These are phyloP conservation scores for Rhodotorula sp. DNA, from an alignment of 1,284 basidiomycete genomes.

Conservation along the genomic window DNA sequence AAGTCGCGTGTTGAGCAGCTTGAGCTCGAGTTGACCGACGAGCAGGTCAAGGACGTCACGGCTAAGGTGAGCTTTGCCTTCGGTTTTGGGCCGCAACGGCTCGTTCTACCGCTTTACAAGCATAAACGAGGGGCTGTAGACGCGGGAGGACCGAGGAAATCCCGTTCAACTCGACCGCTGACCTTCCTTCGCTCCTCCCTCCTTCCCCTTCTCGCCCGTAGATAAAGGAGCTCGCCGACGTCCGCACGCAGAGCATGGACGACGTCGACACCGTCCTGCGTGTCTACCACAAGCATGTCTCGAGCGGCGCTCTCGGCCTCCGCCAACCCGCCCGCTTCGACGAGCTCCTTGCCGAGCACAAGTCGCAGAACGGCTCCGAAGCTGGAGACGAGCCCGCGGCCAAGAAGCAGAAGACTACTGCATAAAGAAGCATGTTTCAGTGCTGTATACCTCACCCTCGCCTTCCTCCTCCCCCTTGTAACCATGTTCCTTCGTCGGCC, in stretches of 20 bases:
- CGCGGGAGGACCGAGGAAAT: too few species aligned
- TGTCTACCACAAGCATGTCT: constrained; percentile 57
- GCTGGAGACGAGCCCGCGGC: constrained; percentile 36
- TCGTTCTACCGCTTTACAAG: background rate
- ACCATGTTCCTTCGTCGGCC: background rate
- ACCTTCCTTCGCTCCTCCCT: background rate
- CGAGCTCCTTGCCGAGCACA: constrained; percentile 41
- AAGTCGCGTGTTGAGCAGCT: constrained; percentile 91
- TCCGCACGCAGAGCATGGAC: constrained; percentile 97
- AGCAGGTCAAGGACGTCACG: constrained; percentile 88
- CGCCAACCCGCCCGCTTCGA: constrained; percentile 41
- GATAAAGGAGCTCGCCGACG: constrained; percentile 99
- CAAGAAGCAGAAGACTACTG: constrained; percentile 40
- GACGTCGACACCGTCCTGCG: constrained; percentile 96
- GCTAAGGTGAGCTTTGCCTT: constrained; percentile 58
- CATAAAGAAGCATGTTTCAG: background rate
- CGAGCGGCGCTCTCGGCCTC: constrained; percentile 41
- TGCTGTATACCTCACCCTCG: background rate
- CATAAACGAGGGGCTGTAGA: too few species aligned
- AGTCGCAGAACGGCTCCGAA: constrained; percentile 28
- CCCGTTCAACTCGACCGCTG: background rate
- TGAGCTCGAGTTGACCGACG: constrained; percentile 51
- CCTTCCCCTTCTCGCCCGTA: background rate
- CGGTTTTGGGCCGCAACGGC: background rate
- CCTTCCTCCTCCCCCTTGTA: background rate